phyloP scores from a whole-genome alignment of 371 early-diverging fungal genomes.

The Actinomucor elegans region DNA sequence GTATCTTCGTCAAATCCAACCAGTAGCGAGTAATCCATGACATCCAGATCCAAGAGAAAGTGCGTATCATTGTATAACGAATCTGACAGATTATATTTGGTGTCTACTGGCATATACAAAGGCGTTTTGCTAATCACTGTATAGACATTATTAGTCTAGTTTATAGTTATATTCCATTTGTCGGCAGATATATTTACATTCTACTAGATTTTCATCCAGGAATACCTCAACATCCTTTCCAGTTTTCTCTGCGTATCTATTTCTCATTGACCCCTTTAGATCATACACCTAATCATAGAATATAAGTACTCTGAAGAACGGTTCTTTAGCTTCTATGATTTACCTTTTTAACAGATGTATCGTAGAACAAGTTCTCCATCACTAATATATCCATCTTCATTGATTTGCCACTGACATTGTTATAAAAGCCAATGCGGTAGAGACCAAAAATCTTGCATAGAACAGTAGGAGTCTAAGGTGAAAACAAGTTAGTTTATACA shows the following conservation, averaged over 20 bases:
- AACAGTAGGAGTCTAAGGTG: conserved; percentile 70
- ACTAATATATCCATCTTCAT: conserved; percentile 89
- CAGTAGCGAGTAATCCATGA: conserved; percentile 95
- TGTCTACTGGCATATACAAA: conserved; percentile 83
- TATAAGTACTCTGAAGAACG: too few species aligned
- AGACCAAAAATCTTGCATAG: conserved; percentile 94
- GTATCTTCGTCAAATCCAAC: conserved; percentile 86
- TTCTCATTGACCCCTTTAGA: conserved; percentile 93
- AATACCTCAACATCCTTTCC: conserved; percentile 85
- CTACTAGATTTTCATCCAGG: conserved; percentile 90
- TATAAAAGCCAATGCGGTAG: conserved; percentile 85
- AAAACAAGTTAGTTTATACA: neutral
- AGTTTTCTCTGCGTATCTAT: conserved; percentile 87
- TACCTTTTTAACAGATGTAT: conserved; percentile 68
- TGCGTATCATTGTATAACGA: conserved; percentile 89
- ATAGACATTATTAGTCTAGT: conserved; percentile 1
- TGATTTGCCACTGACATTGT: conserved; percentile 74
- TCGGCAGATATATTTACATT: conserved; percentile 43
- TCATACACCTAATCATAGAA: conserved; percentile 73
- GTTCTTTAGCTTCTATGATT: neutral
- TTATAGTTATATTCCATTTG: neutral
- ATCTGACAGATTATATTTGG: conserved; percentile 76
- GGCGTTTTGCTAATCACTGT: conserved; percentile 78
- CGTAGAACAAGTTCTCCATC: conserved; percentile 95
- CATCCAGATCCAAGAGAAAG: conserved; percentile 82